Conservation (phyloP, 805 yeast species). For the Lachancea quebecensis region DNA sequence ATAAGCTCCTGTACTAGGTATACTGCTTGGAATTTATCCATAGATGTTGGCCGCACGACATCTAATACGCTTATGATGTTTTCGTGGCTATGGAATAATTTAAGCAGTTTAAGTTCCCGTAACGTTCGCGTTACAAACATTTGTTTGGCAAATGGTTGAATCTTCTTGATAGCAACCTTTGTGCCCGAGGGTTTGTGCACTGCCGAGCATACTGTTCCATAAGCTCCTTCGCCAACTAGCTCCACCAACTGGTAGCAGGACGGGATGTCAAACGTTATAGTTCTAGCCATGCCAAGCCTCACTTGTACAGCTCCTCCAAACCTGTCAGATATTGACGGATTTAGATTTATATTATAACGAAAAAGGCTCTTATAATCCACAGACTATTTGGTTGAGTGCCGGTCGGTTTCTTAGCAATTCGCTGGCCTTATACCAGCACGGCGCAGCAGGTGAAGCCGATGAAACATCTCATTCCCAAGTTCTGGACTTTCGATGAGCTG, state of each 20-base stretch:
- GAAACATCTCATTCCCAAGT: not conserved
- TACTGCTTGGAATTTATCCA: constrained; percentile 60
- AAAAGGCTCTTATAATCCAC: too few species aligned
- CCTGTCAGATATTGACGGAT: too few species aligned
- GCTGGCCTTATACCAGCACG: too few species aligned
- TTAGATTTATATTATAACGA: too few species aligned
- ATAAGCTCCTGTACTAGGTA: constrained; percentile 70
- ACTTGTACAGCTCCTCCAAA: too few species aligned
- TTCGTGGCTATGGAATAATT: constrained; percentile 60
- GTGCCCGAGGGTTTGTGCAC: constrained; percentile 52
- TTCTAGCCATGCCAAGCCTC: constrained; percentile 24
- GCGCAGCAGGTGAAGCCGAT: not conserved
- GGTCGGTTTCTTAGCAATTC: too few species aligned
- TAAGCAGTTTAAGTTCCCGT: constrained; percentile 60
- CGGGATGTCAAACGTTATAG: constrained; percentile 56
- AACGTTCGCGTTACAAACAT: constrained; percentile 64
- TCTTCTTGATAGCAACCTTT: constrained; percentile 70
- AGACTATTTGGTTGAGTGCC: too few species aligned
- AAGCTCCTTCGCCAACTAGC: constrained; percentile 74
- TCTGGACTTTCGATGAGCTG: not conserved
- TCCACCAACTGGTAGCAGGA: constrained; percentile 53
- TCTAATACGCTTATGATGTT: constrained; percentile 63
- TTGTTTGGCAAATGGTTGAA: constrained; percentile 61
- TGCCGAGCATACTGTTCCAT: constrained; percentile 72
- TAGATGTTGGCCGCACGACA: constrained; percentile 54